Evolutionary conservation across 75 land plant genomes (phyloP).

Genomic region (Picea glauca): DNA sequence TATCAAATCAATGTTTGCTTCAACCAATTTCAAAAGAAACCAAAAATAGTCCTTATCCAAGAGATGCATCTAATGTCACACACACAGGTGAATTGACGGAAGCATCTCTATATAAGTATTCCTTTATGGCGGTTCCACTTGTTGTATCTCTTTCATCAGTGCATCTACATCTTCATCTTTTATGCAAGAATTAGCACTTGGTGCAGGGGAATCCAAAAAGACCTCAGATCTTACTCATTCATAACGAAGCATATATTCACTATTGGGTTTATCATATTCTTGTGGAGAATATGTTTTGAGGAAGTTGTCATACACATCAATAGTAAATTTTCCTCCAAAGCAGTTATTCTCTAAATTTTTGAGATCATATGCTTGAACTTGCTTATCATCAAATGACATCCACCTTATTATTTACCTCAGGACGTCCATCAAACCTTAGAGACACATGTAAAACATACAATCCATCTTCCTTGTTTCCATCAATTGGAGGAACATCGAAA

Average conservation of each 20-base stretch:
- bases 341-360: too few species aligned
- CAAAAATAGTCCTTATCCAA: conserved; percentile 31
- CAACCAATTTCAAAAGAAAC: conserved; percentile 18
- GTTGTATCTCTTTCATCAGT: conserved; percentile 17
- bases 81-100: conserved; percentile 25
- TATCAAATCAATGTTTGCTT: conserved; percentile 14
- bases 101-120: conserved; percentile 20
- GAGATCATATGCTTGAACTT: too few species aligned
- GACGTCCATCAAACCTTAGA: too few species aligned
- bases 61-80: conserved; percentile 26
- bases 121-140: neutral
- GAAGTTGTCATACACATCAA: too few species aligned
- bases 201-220: neutral
- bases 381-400: too few species aligned
- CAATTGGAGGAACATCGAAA: conserved; percentile 60
- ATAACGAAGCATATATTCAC: too few species aligned
- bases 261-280: too few species aligned
- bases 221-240: too few species aligned
- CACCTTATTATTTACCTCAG: too few species aligned
- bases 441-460: too few species aligned
- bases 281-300: too few species aligned
- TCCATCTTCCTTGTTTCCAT: conserved; percentile 13
- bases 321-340: too few species aligned
- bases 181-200: neutral
- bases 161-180: conserved; percentile 24